A percentile compares a stretch with the other conserved stretches of the same genome.
These are phyloP conservation scores for Perkinsus olseni DNA, from an alignment of 169 alveolate genomes.

Conservation along the genomic window DNA sequence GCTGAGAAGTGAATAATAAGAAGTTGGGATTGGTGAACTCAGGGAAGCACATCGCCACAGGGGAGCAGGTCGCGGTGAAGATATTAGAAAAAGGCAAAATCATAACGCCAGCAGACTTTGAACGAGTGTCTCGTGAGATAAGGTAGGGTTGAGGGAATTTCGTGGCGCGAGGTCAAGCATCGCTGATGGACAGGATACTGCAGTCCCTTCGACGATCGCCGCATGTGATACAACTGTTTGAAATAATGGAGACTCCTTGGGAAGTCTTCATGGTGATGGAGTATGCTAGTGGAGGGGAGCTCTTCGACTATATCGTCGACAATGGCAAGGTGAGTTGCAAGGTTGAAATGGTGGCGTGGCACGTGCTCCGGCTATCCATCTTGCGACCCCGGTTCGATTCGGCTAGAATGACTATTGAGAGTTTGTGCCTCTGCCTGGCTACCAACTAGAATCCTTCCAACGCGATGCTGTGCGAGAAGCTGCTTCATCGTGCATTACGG, in stretches of 20 bases:
- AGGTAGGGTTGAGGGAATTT: neutral
- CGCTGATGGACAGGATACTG: conserved; percentile 13
- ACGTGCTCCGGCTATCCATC: neutral
- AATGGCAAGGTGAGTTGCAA: conserved; percentile 4
- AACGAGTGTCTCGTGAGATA: conserved; percentile 51
- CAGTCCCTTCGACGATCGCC: conserved; percentile 48
- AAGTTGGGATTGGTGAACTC: neutral
- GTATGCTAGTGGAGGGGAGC: conserved; percentile 58
- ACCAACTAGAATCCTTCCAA: too few relatives aligned
- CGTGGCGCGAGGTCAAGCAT: neutral
- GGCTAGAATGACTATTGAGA: neutral
- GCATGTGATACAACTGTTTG: conserved; percentile 51
- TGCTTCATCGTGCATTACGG: too few relatives aligned
- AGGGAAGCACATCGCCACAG: conserved; percentile 7
- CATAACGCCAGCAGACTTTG: conserved; percentile 47
- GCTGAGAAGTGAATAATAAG: too few relatives aligned
- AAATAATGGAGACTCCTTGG: conserved; percentile 38
- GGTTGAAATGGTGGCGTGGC: neutral
- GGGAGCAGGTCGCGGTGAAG: conserved; percentile 58
- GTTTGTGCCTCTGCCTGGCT: neutral
- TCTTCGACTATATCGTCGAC: conserved; percentile 53
- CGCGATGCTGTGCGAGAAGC: too few relatives aligned
- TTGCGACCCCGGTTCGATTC: neutral
- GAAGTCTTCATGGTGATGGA: conserved; percentile 56
- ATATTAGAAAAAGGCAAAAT: conserved; percentile 48